phyloP scores from a whole-genome alignment of 352 stramenopile genomes.

The Globisporangium mamillatum region DNA sequence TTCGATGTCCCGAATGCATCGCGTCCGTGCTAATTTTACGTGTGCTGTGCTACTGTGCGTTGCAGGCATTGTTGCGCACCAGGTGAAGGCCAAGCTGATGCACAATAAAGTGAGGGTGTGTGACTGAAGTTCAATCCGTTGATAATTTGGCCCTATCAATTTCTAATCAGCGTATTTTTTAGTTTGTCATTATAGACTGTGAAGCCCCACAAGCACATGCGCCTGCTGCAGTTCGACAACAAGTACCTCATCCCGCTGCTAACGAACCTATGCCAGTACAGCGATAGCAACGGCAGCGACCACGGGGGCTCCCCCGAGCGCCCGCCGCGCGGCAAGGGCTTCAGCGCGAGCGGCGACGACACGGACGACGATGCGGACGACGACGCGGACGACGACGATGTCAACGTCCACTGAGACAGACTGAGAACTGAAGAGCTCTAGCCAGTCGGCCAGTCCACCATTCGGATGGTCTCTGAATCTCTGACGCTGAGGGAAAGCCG shows the following conservation, averaged over 20 bases:
- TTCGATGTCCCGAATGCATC: too few species aligned
- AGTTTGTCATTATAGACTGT: conserved; percentile 32
- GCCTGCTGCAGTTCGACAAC: conserved; percentile 81
- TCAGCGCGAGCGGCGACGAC: conserved; percentile 26
- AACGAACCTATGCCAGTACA: conserved; percentile 67
- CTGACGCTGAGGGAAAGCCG: too few species aligned
- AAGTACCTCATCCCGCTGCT: conserved; percentile 83
- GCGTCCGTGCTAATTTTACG: too few species aligned
- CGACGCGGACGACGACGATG: conserved; percentile 55
- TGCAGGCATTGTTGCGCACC: too few species aligned
- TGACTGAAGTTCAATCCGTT: too few species aligned
- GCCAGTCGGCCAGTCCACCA: not conserved
- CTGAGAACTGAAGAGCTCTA: not conserved
- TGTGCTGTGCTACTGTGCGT: too few species aligned
- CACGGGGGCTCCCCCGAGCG: conserved; percentile 13
- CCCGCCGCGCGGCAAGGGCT: conserved; percentile 36
- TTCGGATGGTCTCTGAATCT: too few species aligned
- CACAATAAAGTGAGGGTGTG: too few species aligned
- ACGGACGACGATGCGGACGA: conserved; percentile 22
- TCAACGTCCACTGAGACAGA: conserved; percentile 38
- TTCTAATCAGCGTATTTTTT: too few species aligned
- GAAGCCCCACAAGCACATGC: conserved; percentile 81
- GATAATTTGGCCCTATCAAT: too few species aligned
- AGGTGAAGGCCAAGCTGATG: too few species aligned
- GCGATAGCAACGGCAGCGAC: conserved; percentile 35